Conservation (phyloP, 768 basidiomycete genomes). For the Fomitopsis pulvina region DNA sequence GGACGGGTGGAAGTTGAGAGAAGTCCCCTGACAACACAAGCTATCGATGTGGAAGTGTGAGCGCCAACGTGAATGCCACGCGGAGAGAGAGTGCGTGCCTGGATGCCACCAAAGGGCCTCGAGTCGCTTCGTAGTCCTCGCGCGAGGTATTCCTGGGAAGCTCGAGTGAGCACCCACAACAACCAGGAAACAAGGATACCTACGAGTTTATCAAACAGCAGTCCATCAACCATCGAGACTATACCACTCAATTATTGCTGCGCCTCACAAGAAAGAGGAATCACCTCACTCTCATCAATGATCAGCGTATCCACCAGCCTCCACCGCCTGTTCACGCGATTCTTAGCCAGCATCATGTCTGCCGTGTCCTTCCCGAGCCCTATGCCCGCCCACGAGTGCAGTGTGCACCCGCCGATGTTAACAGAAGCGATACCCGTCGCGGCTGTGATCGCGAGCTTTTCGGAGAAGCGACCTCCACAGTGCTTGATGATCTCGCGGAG, state of each 20-base stretch:
- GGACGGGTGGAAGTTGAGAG: slow-evolving; percentile 84
- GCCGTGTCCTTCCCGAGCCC: slow-evolving; percentile 60
- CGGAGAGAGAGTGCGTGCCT: slow-evolving; percentile 39
- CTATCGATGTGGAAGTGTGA: not conserved
- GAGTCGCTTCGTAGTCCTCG: slow-evolving; percentile 43
- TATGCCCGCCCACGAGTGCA: slow-evolving; percentile 81
- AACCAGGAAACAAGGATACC: slow-evolving; percentile 16
- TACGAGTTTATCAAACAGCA: slow-evolving; percentile 77
- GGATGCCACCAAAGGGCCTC: slow-evolving; percentile 80
- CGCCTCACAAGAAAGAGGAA: not conserved
- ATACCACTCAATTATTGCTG: not conserved
- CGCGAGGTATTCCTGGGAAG: slow-evolving; percentile 53
- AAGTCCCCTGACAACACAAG: slow-evolving; percentile 56
- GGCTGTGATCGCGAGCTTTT: slow-evolving; percentile 66
- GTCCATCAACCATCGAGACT: slow-evolving; percentile 90
- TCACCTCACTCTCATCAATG: slow-evolving; percentile 68
- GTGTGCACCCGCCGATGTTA: slow-evolving; percentile 75
- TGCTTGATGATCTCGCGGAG: slow-evolving; percentile 64
- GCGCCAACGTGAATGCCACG: not conserved
- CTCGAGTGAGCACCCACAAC: slow-evolving; percentile 1
- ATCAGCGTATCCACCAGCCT: slow-evolving; percentile 54
- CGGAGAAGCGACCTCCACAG: slow-evolving; percentile 25
- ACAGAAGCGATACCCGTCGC: slow-evolving; percentile 76
- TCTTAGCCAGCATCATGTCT: slow-evolving; percentile 33
- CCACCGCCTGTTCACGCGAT: slow-evolving; percentile 53